Evolutionary conservation across 805 yeast species (phyloP).

Genomic region (Torulaspora quercuum): DNA sequence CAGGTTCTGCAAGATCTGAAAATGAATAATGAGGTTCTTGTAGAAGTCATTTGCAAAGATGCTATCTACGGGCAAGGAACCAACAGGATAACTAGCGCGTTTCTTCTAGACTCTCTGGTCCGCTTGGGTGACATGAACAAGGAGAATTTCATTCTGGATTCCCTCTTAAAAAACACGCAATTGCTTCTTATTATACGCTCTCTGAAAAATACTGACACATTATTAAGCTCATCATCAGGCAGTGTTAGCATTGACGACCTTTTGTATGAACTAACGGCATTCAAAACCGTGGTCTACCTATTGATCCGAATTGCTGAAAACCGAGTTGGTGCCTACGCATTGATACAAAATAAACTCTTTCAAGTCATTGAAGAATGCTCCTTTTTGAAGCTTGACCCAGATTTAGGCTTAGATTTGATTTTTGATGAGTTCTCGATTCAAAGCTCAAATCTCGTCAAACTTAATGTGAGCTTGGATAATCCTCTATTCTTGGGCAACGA

Average conservation of each 20-base stretch:
- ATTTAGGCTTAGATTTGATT: slow-evolving; percentile 60
- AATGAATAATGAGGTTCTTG: slow-evolving; percentile 55
- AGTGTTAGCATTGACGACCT: slow-evolving; percentile 49
- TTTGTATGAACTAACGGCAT: slow-evolving; percentile 71
- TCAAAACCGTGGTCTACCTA: slow-evolving; percentile 66
- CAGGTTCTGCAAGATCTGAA: slow-evolving; percentile 54
- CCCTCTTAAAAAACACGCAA: slow-evolving; percentile 62
- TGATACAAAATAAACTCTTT: slow-evolving; percentile 72
- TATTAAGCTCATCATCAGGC: slow-evolving; percentile 42
- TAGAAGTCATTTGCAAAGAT: slow-evolving; percentile 69
- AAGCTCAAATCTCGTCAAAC: slow-evolving; percentile 37
- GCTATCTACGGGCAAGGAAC: slow-evolving; percentile 76
- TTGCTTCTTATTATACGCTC: slow-evolving; percentile 62
- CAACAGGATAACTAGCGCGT: slow-evolving; percentile 67
- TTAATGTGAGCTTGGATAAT: slow-evolving; percentile 51
- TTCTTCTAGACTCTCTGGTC: slow-evolving; percentile 67
- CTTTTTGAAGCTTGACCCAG: slow-evolving; percentile 70
- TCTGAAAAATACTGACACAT: slow-evolving; percentile 64
- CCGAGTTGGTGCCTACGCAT: slow-evolving; percentile 69
- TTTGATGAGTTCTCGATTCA: slow-evolving; percentile 39
- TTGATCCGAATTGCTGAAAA: slow-evolving; percentile 73
- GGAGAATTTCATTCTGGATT: slow-evolving; percentile 55
- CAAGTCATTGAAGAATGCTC: slow-evolving; percentile 53
- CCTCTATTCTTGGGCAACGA: slow-evolving; percentile 40
- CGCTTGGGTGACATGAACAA: slow-evolving; percentile 51